Evolutionary conservation across 2,329 filamentous ascomycete species (phyloP), one percentile per base, ranked within the genome.

Genomic region (Penicillium capsulatum): DNA sequence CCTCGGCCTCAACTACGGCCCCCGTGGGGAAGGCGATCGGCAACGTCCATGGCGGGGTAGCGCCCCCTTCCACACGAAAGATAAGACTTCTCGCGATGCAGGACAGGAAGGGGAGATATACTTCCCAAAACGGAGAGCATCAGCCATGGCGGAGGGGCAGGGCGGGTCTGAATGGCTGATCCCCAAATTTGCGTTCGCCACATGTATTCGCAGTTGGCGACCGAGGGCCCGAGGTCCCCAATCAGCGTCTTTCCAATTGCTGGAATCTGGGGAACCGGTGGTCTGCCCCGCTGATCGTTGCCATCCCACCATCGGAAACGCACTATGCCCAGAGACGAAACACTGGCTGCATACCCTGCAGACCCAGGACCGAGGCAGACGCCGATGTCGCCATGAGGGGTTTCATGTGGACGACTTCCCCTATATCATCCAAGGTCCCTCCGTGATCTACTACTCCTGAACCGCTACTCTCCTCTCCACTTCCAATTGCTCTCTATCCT

Each of bases 351-450:
- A 17, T 31, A 38, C 14, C 31, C 31, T 36, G 27, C 32, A 35
- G 19, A 31, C 35, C 15, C 33, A 29, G 20, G 36, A 34, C 49
- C 49, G 49, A 52, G 49, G 49, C 45, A 44, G 42, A 30, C 28
- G 29, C 29, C 28, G 17, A 30, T 27, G 31, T 24, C 27, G 16
- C 27, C 31, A 35, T 43, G 46, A 48, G 47, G 44, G 45, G 42
- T 45, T 53, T 47, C 50, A 53, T 49, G 50, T 53, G 48, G 45
- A 51, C 43, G 42, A 11, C 4, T 7, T 19, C 17, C 30, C 29
- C 27, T 48, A 48, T 48, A 48, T 37, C 15, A 44, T 37, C 15
- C 31, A 22, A n/a, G 14, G 28, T 29, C 24, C 9, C 29, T 19
- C 35, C 27, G 14, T 6, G 29, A 34, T n/a, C n/a, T 6, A 4